Conservation (phyloP, 164 flowering plant species). For the Hamamelis virginiana region DNA sequence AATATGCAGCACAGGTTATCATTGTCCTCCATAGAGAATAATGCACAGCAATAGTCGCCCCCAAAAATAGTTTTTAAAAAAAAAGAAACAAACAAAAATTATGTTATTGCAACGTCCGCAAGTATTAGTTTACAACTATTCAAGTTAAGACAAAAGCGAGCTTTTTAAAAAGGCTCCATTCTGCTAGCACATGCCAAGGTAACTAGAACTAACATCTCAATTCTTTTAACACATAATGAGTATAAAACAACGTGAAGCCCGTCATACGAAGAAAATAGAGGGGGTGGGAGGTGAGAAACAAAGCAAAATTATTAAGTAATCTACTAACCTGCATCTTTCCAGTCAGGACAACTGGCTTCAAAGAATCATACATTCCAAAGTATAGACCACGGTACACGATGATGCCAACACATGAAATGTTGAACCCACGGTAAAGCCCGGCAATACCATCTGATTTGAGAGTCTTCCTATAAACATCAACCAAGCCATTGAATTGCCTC, state of each 20-base stretch:
- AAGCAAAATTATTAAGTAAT: background rate
- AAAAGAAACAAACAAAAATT: too few relatives aligned
- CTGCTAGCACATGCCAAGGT: background rate
- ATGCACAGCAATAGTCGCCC: too few relatives aligned
- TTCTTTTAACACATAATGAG: background rate
- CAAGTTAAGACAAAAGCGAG: too few relatives aligned
- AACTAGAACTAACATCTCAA: background rate
- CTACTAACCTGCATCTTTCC: slow-evolving; percentile 63
- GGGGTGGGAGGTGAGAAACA: background rate
- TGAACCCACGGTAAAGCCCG: slow-evolving; percentile 90
- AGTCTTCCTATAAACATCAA: slow-evolving; percentile 82
- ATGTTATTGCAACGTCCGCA: too few relatives aligned
- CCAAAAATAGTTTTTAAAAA: too few relatives aligned
- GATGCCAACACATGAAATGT: slow-evolving; percentile 79
- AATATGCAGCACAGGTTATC: too few relatives aligned
- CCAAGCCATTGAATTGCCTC: slow-evolving; percentile 77
- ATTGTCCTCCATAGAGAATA: too few relatives aligned
- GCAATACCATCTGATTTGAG: slow-evolving; percentile 74
- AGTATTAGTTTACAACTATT: too few relatives aligned
- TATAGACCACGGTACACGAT: slow-evolving; percentile 81
- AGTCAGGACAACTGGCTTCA: slow-evolving; percentile 71
- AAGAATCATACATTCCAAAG: slow-evolving; percentile 85
- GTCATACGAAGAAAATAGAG: background rate
- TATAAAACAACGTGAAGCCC: background rate
- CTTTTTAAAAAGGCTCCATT: too few relatives aligned